Evolutionary conservation across 1,284 basidiomycete genomes (phyloP).

Genomic region (Heliocybe sulcata): DNA sequence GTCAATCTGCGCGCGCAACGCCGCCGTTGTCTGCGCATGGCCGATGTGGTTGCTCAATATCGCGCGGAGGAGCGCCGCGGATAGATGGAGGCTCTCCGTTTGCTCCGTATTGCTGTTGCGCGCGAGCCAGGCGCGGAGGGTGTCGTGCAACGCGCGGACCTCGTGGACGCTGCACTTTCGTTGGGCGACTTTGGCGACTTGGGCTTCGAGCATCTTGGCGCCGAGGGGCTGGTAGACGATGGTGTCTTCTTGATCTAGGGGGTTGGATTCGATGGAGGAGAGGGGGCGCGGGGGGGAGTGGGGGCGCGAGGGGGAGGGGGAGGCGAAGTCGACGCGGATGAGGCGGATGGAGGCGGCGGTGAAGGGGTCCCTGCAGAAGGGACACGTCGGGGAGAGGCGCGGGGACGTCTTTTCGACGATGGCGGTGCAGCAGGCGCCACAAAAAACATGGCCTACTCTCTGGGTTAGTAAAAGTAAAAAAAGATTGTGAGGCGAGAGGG

Average conservation of each 20-base stretch:
- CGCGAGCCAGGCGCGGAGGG: conserved; percentile 56
- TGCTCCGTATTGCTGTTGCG: conserved; percentile 40
- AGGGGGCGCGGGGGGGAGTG: conserved; percentile 49
- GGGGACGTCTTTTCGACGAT: conserved; percentile 73
- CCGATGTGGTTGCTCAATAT: conserved; percentile 75
- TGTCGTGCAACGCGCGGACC: conserved; percentile 63
- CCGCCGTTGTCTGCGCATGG: conserved; percentile 54
- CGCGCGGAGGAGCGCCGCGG: conserved; percentile 52
- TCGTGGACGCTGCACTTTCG: conserved; percentile 83
- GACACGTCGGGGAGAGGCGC: conserved; percentile 60
- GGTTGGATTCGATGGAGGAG: conserved; percentile 31
- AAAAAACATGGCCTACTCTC: conserved; percentile 64
- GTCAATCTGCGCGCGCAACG: conserved; percentile 55
- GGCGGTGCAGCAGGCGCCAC: conserved; percentile 63
- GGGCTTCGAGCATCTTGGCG: conserved; percentile 50
- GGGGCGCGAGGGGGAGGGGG: conserved; percentile 50
- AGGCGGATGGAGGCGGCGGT: conserved; percentile 55
- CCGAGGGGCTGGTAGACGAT: conserved; percentile 42
- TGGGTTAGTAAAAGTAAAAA: conserved; percentile 7
- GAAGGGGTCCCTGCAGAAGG: conserved; percentile 74
- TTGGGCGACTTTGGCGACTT: conserved; percentile 68
- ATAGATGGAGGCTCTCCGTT: conserved; percentile 59
- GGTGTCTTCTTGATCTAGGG: conserved; percentile 20
- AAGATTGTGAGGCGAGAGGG: conserved; percentile 10
- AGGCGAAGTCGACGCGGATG: conserved; percentile 65